Evolutionary conservation across 192 early-diverging fungal species (phyloP).

Genomic region (Thamnidium elegans): DNA sequence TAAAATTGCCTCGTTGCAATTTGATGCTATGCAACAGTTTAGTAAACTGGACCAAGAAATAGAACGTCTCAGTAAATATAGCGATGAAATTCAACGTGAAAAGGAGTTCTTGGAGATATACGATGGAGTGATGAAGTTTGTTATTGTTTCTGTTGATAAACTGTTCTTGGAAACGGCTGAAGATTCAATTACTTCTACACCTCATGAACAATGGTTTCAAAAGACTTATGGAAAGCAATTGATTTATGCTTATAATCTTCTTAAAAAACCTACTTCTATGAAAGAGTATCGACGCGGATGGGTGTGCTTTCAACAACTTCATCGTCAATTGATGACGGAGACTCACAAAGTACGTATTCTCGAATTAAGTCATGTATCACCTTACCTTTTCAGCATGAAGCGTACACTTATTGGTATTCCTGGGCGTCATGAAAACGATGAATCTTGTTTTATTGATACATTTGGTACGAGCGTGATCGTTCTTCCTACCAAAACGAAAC

Average conservation of each 20-base stretch:
- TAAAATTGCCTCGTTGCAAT: conserved; percentile 55
- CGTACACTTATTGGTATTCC: conserved; percentile 54
- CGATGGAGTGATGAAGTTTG: conserved; percentile 53
- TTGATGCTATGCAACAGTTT: conserved; percentile 54
- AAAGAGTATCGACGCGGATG: conserved; percentile 49
- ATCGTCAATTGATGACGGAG: conserved; percentile 54
- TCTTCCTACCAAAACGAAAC: conserved; percentile 88
- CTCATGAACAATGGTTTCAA: conserved; percentile 70
- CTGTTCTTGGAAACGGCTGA: conserved; percentile 45
- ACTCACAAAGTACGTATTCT: conserved; percentile 52
- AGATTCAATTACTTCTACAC: conserved; percentile 33
- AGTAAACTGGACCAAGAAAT: conserved; percentile 57
- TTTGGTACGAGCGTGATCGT: conserved; percentile 53
- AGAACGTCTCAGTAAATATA: conserved; percentile 42
- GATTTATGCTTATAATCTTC: conserved; percentile 42
- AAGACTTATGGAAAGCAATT: conserved; percentile 55
- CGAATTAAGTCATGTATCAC: conserved; percentile 56
- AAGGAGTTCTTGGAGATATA: conserved; percentile 52
- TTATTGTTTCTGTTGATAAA: conserved; percentile 54
- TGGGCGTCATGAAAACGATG: conserved; percentile 24
- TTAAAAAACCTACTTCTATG: conserved; percentile 47
- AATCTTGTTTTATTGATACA: conserved; percentile 42
- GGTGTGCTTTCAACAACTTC: conserved; percentile 55
- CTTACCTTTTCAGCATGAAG: conserved; percentile 49
- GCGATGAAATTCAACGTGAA: conserved; percentile 39